Percentiles rank a stretch among this genome's conserved stretches.
phyloP scores from a whole-genome alignment of 2,329 filamentous ascomycete genomes.

The Fusarium brevicatenulatum region DNA sequence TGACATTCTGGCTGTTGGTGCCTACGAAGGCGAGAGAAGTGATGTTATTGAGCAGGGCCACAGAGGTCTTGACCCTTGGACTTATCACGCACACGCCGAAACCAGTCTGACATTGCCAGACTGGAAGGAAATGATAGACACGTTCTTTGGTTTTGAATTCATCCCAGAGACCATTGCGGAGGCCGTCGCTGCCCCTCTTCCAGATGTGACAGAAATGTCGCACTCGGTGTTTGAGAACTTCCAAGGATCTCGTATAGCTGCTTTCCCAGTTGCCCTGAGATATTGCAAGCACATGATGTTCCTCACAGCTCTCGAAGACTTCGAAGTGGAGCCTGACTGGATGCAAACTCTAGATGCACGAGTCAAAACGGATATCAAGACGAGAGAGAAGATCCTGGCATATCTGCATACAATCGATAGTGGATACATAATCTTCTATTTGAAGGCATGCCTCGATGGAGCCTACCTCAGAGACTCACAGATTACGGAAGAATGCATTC shows the following conservation, averaged over 20 bases:
- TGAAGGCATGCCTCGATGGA: constrained; percentile 67
- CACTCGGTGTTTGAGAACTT: constrained; percentile 58
- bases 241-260: constrained; percentile 56
- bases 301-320: constrained; percentile 59
- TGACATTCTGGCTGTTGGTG: constrained; percentile 81
- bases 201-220: constrained; percentile 8
- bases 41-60: constrained; percentile 91
- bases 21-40: constrained; percentile 72
- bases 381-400: constrained; percentile 66
- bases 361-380: constrained; percentile 74
- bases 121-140: constrained; percentile 61
- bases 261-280: constrained; percentile 74
- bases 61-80: constrained; percentile 81
- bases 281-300: constrained; percentile 71
- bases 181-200: constrained; percentile 48
- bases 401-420: constrained; percentile 60
- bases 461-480: constrained; percentile 58
- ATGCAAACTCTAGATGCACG: constrained; percentile 79
- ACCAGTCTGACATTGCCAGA: constrained; percentile 56
- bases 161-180: constrained; percentile 48
- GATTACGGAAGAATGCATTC: constrained; percentile 59
- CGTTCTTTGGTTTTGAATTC: constrained; percentile 59
- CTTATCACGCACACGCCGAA: constrained; percentile 58
- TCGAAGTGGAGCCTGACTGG: constrained; percentile 82
- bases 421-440: constrained; percentile 54